A percentile compares a stretch with the other conserved stretches of the same genome.
phyloP scores from a whole-genome alignment of 2,329 filamentous ascomycete species.

The Fusarium xylarioides region DNA sequence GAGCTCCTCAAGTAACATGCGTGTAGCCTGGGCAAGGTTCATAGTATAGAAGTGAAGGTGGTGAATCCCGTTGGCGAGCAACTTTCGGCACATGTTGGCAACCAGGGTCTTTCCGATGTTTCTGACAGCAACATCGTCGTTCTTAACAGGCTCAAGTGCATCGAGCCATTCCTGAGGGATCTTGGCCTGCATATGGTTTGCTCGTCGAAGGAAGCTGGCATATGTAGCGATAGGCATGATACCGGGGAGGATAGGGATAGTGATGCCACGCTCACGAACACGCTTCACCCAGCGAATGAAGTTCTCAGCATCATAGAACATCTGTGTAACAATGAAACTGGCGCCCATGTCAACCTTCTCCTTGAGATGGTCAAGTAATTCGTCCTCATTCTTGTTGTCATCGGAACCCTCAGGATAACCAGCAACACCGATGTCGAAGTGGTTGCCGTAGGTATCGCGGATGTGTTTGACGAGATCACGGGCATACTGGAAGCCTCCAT shows the following conservation, averaged over 20 bases:
- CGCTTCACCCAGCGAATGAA: slow-evolving; percentile 91
- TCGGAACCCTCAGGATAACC: slow-evolving; percentile 97
- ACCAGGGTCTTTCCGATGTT: slow-evolving; percentile 89
- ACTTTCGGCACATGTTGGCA: slow-evolving; percentile 86
- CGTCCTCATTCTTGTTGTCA: slow-evolving; percentile 87
- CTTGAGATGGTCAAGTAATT: slow-evolving; percentile 90
- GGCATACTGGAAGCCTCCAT: slow-evolving; percentile 90
- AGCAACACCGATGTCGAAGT: slow-evolving; percentile 97
- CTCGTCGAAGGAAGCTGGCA: slow-evolving; percentile 87
- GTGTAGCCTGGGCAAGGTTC: slow-evolving; percentile 94
- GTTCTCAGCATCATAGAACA: slow-evolving; percentile 98
- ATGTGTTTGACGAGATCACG: slow-evolving; percentile 90
- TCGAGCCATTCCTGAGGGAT: slow-evolving; percentile 84
- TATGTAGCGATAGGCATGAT: slow-evolving; percentile 94
- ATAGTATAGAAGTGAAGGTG: slow-evolving; percentile 99
- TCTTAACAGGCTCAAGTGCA: slow-evolving; percentile 90
- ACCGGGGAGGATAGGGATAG: slow-evolving; percentile 82
- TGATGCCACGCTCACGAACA: slow-evolving; percentile 86
- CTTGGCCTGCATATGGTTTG: slow-evolving; percentile 88
- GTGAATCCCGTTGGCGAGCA: slow-evolving; percentile 82
- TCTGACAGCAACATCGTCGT: slow-evolving; percentile 91
- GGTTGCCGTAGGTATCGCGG: slow-evolving; percentile 70
- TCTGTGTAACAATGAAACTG: slow-evolving; percentile 95
- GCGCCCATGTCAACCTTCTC: slow-evolving; percentile 96
- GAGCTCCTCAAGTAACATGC: slow-evolving; percentile 92